Conservation (phyloP, 331 rosid species). For the Stylosanthes scabra region DNA sequence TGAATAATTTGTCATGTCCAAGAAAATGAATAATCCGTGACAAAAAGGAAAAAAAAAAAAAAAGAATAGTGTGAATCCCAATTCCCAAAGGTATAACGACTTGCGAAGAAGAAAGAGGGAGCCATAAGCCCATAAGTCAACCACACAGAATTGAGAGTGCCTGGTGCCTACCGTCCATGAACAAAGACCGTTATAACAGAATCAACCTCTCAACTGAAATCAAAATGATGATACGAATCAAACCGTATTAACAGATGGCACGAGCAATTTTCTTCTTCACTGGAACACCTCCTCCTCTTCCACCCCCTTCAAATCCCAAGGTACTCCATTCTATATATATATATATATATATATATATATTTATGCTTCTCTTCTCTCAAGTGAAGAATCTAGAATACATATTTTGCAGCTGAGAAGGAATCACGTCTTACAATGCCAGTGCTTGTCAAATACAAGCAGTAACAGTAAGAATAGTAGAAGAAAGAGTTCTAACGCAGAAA, state of each 20-base stretch:
- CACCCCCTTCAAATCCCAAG: constrained; percentile 9
- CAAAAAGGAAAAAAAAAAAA: too few species aligned
- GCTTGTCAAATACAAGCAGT: constrained; percentile 33
- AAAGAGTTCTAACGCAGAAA: constrained; percentile 30
- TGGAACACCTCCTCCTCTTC: constrained; percentile 44
- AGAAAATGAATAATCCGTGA: too few species aligned
- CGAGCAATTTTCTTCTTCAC: constrained; percentile 25
- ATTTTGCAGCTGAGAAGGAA: constrained; percentile 29
- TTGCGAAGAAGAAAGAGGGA: too few species aligned
- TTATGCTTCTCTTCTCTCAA: neutral
- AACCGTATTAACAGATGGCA: constrained; percentile 47
- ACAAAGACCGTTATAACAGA: neutral
- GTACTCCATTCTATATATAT: constrained; percentile 12
- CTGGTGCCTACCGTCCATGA: neutral
- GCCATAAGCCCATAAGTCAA: too few species aligned
- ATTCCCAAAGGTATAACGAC: too few species aligned
- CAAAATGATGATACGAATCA: neutral
- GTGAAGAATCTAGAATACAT: neutral
- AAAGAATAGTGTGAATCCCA: too few species aligned
- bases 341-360: neutral
- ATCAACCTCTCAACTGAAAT: neutral
- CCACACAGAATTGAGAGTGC: too few species aligned
- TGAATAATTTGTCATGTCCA: too few species aligned
- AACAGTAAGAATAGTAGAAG: constrained; percentile 12
- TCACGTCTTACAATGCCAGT: constrained; percentile 48